Evolutionary conservation across 2,329 filamentous ascomycete genomes (phyloP), one percentile per base, ranked within the genome.

Genomic region (Zalaria obscura): DNA sequence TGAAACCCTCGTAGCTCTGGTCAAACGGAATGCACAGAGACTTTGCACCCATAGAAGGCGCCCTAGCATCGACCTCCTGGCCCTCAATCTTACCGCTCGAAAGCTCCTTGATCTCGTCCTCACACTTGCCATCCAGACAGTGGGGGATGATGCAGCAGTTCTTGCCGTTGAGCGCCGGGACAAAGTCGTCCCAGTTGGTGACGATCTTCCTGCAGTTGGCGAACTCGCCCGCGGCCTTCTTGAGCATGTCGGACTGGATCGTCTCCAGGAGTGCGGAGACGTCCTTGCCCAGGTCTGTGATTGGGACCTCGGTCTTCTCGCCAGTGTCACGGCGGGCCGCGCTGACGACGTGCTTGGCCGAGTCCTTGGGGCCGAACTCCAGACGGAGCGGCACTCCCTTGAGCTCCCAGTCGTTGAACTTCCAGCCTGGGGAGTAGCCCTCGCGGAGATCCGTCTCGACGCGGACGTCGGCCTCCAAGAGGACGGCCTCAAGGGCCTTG

Each of bases 341-440:
- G 48, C 81, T 85, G 51, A 96, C 81, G 35, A 88, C 83, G 44
- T 82, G 76, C 59, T 88, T 85, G 49, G 83, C 85, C 8, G 82
- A 80, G 58, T 96, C 91, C 65, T 93, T 93, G 55, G 91, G 89
- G 4, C 93, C 93, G 57, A 94, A 94, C 63, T 98, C 91, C 45
- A 98, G 73, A 45, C 91, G 83, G 32, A 98, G 75, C 37, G 93
- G 91, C 35, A 96, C 83, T 59, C 93, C 91, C 66, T 89, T 93
- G 53, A 96, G 73, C 63, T 98, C 93, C 86, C 87, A 95, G 65
- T 98, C 88, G 66, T 93, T 93, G 72, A 98, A 98, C 66, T 98
- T 98, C 80, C 83, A 96, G 49, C 86, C 87, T 33, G 91, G 88
- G 46, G 87, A 78, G 62, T 96, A 94, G 50, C 83, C 83, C 40